Evolutionary conservation across 75 land plant species (phyloP), one percentile per base, ranked within the genome.

Genomic region (Isoetes taiwanensis): DNA sequence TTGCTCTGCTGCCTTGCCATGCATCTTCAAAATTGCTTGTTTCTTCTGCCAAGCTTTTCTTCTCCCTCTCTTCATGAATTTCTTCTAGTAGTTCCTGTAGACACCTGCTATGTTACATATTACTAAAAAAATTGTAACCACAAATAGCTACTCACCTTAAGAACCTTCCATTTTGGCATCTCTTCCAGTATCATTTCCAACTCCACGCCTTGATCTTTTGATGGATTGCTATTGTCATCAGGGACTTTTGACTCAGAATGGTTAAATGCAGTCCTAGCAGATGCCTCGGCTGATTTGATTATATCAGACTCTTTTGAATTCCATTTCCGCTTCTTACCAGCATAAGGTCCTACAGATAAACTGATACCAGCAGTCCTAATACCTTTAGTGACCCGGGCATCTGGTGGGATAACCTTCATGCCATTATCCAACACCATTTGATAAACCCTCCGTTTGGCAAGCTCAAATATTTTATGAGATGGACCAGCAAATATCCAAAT

Each of bases 401-500:
- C 61, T 32, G 16, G 23, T 9, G 38, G 14, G 1, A 33, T 55
- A 34, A 70, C 30, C 23, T 55, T 35, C 17, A 33, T 28, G 19
- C 63, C 68, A 63, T 76, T 79, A 24, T 78, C 67, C 34, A 59
- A 67, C 30, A 74, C 66, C 8, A 82, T 62, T 58, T 74, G 72
- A 78, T 80, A 94, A 43, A 90, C 99, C 9, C 99, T 69, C 69
- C 79, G 76, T 72, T 94, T 94, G 19, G 99, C 96, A 46, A 70
- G 66, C 31, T 94, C 99, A 69, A 94, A 94, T 5, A 94, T 85
- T 69, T 83, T 85, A 31, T 94, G 78, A 31, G 91, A 80, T 20
- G 99, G 87, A 41, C 77, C 82, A 4, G 99, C 96, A 71, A 89
- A 94, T 34, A 94, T 80, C 99, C 99, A 94, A 27, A 89, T 78